Conservation (phyloP, 768 basidiomycete species). For the Serendipita sp. region DNA sequence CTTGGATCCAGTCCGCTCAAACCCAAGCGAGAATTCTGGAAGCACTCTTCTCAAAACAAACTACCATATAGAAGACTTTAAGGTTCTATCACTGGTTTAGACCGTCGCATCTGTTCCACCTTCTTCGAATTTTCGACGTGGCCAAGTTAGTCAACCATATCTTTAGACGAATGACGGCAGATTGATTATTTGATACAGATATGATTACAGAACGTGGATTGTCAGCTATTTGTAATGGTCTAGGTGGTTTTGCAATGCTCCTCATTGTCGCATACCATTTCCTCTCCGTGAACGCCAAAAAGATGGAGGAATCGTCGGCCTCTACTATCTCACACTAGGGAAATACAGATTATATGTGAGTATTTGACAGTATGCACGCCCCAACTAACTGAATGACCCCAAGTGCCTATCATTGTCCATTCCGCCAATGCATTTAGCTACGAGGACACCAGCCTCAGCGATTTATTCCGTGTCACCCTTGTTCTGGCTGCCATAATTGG, state of each 20-base stretch:
- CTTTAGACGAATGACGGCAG: background rate
- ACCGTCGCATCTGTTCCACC: background rate
- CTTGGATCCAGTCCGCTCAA: background rate
- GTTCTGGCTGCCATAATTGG: too few relatives aligned
- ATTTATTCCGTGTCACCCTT: too few relatives aligned
- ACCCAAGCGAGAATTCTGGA: background rate
- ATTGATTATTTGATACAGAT: background rate
- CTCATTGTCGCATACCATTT: constrained; percentile 25
- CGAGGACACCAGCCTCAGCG: too few relatives aligned
- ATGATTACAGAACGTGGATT: constrained; percentile 4
- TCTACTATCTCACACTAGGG: too few relatives aligned
- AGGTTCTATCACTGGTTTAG: background rate
- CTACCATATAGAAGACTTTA: background rate
- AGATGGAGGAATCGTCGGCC: background rate
- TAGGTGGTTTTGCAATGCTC: constrained; percentile 23
- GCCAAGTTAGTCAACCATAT: background rate
- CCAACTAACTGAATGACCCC: too few relatives aligned
- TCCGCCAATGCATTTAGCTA: too few relatives aligned
- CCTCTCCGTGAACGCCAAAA: constrained; percentile 23
- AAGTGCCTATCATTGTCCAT: too few relatives aligned
- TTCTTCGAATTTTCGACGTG: background rate
- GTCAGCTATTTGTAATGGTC: constrained; percentile 4
- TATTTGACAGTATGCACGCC: too few relatives aligned
- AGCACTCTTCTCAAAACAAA: background rate
- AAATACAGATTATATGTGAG: too few relatives aligned